Evolutionary conservation across 2,329 filamentous ascomycete genomes (phyloP), one percentile per base, ranked within the genome.

Genomic region (Corynespora cassiicola): DNA sequence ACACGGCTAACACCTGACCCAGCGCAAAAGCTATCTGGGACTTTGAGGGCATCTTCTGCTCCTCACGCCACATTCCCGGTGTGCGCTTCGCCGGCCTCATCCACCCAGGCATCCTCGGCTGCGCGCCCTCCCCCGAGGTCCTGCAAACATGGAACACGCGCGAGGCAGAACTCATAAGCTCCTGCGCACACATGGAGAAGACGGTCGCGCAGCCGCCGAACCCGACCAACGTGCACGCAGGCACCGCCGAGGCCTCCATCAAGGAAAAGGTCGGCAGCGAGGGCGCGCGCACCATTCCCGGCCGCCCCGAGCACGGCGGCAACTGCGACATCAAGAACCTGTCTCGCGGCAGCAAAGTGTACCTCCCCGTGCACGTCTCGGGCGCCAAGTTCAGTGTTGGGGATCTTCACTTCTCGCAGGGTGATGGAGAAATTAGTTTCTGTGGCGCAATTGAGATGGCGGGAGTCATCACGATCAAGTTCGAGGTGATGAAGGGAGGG

Each of bases 321-420:
- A 95, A 95, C 58, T 94, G 89, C 62, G 90, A 96, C 53, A 94
- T 95, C 68, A 95, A 95, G 73, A 94, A 94, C 56, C 75, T 95
- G 19, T 86, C 81, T 2, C 76, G 88, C 6, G 89, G 88, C 2
- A 85, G 79, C 41, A 92, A 91, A 61, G 87, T 95, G 0, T 96
- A 90, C 63, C 78, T 96, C 1, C 91, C 91, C 0, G 86, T 96
- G 0, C 90, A 95, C 57, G 88, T 96, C 4, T 71, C 78, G 0
- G 91, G 91, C 0, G 91, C 90, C 28, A 95, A 95, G 62, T 96
- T 96, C 69, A 87, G 82, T 27, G 91, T 96, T 0, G 91, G 91
- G 9, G 91, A 96, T 63, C 71, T 95, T 22, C 90, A 95, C 68
- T 95, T 94, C 68, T 85, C 82, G 4, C 87, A 95, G 69, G 90